These are phyloP conservation scores for Grosmannia penicillata DNA, from an alignment of 2,329 filamentous ascomycete genomes.

Conservation along the genomic window DNA sequence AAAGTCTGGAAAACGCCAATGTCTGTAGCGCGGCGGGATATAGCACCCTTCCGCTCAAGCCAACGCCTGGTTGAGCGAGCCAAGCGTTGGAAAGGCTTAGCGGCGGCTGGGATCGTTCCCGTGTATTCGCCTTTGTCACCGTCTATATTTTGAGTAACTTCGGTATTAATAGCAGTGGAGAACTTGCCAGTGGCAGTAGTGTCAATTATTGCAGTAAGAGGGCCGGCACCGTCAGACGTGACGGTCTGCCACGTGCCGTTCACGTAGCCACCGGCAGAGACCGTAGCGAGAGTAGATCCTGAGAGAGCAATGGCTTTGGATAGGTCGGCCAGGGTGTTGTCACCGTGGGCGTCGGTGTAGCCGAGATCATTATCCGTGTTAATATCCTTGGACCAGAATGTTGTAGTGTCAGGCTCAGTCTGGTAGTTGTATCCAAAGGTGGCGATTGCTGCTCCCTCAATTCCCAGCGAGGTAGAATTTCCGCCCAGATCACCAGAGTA, in stretches of 20 bases:
- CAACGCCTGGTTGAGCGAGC: neutral
- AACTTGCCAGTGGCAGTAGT: constrained; percentile 38
- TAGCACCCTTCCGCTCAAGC: neutral
- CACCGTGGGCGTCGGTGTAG: constrained; percentile 39
- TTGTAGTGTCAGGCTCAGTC: constrained; percentile 50
- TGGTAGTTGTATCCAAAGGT: constrained; percentile 44
- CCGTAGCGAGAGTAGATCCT: constrained; percentile 41
- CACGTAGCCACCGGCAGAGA: constrained; percentile 39
- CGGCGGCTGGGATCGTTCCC: neutral
- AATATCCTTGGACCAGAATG: constrained; percentile 34
- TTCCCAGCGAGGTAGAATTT: constrained; percentile 32
- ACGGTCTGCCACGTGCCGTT: constrained; percentile 53
- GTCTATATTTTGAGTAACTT: constrained; percentile 37
- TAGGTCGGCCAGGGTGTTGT: constrained; percentile 24
- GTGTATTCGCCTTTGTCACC: neutral
- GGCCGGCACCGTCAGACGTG: constrained; percentile 49
- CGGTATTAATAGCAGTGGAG: constrained; percentile 30
- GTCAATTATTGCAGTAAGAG: constrained; percentile 52
- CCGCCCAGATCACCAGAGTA: constrained; percentile 45
- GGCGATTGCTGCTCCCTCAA: constrained; percentile 42
- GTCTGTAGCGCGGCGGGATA: constrained; percentile 1
- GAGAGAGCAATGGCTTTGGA: constrained; percentile 40
- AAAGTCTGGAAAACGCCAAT: constrained; percentile 21
- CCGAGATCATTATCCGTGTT: constrained; percentile 27
- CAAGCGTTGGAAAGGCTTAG: neutral